These are phyloP conservation scores for Lentinula guzmanii DNA, from an alignment of 768 basidiomycete species.

Conservation along the genomic window DNA sequence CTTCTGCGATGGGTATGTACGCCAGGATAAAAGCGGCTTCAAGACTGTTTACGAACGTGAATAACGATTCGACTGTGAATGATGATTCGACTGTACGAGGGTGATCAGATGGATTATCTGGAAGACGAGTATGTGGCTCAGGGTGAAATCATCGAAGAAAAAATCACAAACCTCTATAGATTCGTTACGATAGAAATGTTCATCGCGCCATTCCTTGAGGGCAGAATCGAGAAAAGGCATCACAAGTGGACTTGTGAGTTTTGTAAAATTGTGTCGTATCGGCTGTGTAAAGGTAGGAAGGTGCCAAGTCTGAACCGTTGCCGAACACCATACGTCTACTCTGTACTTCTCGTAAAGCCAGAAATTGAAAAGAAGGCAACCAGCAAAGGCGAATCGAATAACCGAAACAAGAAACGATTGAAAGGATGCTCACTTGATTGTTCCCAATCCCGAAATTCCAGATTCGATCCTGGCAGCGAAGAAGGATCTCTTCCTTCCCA, in stretches of 20 bases:
- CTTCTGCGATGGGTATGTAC: slow-evolving; percentile 80
- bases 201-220: slow-evolving; percentile 96
- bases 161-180: slow-evolving; percentile 88
- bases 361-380: too few relatives aligned
- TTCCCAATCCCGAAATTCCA: not conserved
- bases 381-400: too few relatives aligned
- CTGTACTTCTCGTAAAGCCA: too few relatives aligned
- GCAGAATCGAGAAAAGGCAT: slow-evolving; percentile 65
- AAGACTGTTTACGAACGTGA: slow-evolving; percentile 63
- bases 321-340: slow-evolving; percentile 87
- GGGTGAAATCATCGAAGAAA: slow-evolving; percentile 93
- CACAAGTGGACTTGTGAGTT: slow-evolving; percentile 71
- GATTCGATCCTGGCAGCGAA: too few relatives aligned
- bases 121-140: slow-evolving; percentile 57
- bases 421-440: not conserved
- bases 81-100: slow-evolving; percentile 27
- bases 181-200: slow-evolving; percentile 89
- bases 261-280: slow-evolving; percentile 86
- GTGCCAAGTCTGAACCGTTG: slow-evolving; percentile 91
- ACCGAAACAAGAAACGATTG: too few relatives aligned
- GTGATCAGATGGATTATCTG: slow-evolving; percentile 26
- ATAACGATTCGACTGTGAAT: slow-evolving; percentile 56
- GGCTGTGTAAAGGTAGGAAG: slow-evolving; percentile 84
- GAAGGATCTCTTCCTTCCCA: not conserved
- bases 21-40: slow-evolving; percentile 84